Base-by-base conservation (phyloP, 129 eudicot species). In the Artemisia argyi region DNA sequence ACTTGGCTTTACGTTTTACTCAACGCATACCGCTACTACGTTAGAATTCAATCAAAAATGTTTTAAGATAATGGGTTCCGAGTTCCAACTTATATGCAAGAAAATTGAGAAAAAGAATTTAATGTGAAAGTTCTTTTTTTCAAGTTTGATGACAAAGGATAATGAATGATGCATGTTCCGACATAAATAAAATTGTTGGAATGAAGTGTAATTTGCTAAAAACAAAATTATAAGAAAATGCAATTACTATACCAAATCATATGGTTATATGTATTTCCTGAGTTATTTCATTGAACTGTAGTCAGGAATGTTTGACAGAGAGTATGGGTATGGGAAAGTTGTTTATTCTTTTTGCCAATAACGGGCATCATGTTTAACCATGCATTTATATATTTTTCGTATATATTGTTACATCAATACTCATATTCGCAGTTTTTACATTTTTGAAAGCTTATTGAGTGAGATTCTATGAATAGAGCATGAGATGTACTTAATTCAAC, bases 81-180 rank as follows among this genome's bases (percentile, higher is more conserved):
- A 48, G 53, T 48, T 9, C 2, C 53, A 48, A 48, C 53, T 48
- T 4, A 50, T 50, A 11, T 50, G 55, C 14, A 50, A 30, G 4
- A 30, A 3, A 3, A 30, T 30, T 4, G 39, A 4, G 4, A 30
- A 4, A 32, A 0, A 32, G 42, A 32, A 32, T 5, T 5, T 4
- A 1, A 32, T 1, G 42, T 32, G 42, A 32, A 32, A 32, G 42
- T 4, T 13, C 14, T 56, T 19, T 10, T 9, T 57, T 20, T 19
- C 24, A 57, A 19, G 32, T 8, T 55, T 17, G 61, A 24, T n/a
- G 26, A 54, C 61, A 16, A 19, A 14, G 32, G 24, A 26, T 19
- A 57, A 10, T 8, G 62, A 57, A 57, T 57, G 62, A 61, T 57
- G 62, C 32, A 57, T 19, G 62, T 57, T 19, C 62, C 19, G 5